Base-by-base conservation (phyloP, 495 filamentous ascomycete genomes). In the Xylaria acuta region DNA sequence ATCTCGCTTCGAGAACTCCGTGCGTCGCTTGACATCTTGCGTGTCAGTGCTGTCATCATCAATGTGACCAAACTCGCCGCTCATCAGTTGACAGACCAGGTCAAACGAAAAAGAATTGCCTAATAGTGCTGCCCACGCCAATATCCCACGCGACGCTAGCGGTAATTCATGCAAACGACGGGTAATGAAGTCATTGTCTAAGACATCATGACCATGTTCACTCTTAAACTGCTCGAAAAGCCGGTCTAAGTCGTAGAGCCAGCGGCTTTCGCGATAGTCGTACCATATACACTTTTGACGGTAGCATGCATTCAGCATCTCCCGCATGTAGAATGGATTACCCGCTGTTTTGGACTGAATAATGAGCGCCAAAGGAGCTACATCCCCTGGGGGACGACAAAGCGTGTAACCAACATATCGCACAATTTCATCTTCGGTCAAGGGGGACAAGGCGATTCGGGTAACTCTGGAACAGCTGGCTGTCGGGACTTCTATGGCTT, bases 241-340 rank as follows among this genome's bases (percentile, higher is more conserved):
- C 66, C 87, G 87, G 78, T 97, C 93, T 12, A 97, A 80, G 75
- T 95, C 91, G 77, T 90, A 97, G n/a, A 90, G 86, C 94, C 94
- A 97, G 49, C 82, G 84, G 27, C 88, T 90, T 53, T 90, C 86
- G 73, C 90, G 91, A 87, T 94, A 97, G 58, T 92, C 92, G 80
- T 95, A 97, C 89, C 91, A 97, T 64, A 97, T 90, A 75, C 92
- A 95, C 74, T 90, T 90, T 78, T 93, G 97, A 22, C 91, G 89
- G 79, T 97, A 90, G 76, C 92, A 94, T 9, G 92, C 91, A 76
- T 92, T 92, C n/a, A 97, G 86, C 89, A 97, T 95, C 79, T 97
- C 92, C 40, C 92, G 88, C 72, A 97, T 91, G 74, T 95, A 95
- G 79, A 97, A 97, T 0, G 93, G 92, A 75, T 97, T 96, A 0